Percentiles rank a stretch among this genome's conserved stretches.
Conservation (phyloP, 768 basidiomycete genomes). For the Collybiopsis confluens region DNA sequence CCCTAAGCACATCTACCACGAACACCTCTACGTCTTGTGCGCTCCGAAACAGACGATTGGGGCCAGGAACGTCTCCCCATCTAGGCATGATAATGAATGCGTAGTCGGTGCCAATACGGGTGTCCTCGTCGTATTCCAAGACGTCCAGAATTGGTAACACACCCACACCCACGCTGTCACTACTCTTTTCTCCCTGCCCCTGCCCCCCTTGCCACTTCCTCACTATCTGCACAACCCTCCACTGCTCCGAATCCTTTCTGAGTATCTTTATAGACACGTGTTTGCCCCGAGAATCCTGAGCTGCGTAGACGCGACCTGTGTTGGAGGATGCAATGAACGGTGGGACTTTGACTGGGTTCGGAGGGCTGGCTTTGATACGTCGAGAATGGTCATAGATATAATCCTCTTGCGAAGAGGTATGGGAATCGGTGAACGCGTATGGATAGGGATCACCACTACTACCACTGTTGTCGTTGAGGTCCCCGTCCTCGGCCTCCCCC, state of each 20-base stretch:
- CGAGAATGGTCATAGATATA: neutral
- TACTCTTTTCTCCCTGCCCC: no score
- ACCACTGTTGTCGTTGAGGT: no score
- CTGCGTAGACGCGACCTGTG: constrained; percentile 4
- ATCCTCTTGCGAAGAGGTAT: neutral
- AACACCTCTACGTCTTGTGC: neutral
- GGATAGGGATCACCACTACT: neutral
- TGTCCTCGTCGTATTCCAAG: constrained; percentile 1
- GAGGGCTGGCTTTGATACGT: neutral
- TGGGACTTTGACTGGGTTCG: neutral
- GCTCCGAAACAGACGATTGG: neutral
- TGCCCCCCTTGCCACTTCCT: neutral
- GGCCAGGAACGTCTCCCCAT: constrained; percentile 8
- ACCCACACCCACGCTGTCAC: no score
- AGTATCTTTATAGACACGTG: constrained; percentile 6
- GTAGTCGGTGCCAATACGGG: neutral
- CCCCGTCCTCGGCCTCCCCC: no score
- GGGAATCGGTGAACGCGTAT: neutral
- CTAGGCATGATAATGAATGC: constrained; percentile 6
- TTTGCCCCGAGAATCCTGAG: neutral
- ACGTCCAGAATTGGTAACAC: constrained; percentile 3
- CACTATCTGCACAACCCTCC: constrained; percentile 1
- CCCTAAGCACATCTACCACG: neutral
- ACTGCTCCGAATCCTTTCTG: neutral
- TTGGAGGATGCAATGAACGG: constrained; percentile 4